Conservation (phyloP, 1,139 yeast species). For the Saccharomyces hybrid region DNA sequence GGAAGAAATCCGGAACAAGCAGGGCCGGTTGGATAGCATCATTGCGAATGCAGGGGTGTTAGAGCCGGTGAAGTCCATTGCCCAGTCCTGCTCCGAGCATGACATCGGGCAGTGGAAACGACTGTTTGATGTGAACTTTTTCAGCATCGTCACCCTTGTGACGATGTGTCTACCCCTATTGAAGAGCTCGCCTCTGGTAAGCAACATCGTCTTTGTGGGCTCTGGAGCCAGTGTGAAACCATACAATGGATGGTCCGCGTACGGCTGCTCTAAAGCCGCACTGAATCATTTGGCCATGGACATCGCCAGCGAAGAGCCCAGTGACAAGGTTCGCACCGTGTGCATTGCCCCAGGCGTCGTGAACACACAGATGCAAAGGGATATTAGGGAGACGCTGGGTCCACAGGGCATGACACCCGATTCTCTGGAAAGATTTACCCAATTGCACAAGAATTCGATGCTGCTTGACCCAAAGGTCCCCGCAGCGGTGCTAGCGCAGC, state of each 20-base stretch:
- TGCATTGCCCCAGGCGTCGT: slow-evolving; percentile 93
- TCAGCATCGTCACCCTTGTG: slow-evolving; percentile 62
- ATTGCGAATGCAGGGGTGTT: slow-evolving; percentile 85
- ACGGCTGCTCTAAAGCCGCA: slow-evolving; percentile 87
- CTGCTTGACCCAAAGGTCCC: slow-evolving; percentile 64
- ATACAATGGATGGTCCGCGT: slow-evolving; percentile 73
- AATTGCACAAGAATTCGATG: slow-evolving; percentile 47
- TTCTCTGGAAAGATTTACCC: slow-evolving; percentile 50
- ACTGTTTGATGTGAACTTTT: slow-evolving; percentile 70
- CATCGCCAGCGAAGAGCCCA: slow-evolving; percentile 58
- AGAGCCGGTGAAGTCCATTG: slow-evolving; percentile 56
- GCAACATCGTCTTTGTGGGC: slow-evolving; percentile 61
- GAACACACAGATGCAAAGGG: slow-evolving; percentile 79
- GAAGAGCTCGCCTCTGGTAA: slow-evolving; percentile 7
- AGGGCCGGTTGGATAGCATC: slow-evolving; percentile 53
- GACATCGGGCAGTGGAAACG: slow-evolving; percentile 51
- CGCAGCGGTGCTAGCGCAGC: slow-evolving; percentile 57
- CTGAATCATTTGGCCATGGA: slow-evolving; percentile 64
- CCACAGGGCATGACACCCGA: slow-evolving; percentile 46
- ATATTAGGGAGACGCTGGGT: slow-evolving; percentile 57
- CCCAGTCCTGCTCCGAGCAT: slow-evolving; percentile 25
- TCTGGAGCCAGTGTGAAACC: slow-evolving; percentile 59
- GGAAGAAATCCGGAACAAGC: slow-evolving; percentile 37
- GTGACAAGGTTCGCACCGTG: slow-evolving; percentile 40
- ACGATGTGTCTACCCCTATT: slow-evolving; percentile 22